Conservation (phyloP, 345 rosid genomes). For the Arabidopsis arenosa region DNA sequence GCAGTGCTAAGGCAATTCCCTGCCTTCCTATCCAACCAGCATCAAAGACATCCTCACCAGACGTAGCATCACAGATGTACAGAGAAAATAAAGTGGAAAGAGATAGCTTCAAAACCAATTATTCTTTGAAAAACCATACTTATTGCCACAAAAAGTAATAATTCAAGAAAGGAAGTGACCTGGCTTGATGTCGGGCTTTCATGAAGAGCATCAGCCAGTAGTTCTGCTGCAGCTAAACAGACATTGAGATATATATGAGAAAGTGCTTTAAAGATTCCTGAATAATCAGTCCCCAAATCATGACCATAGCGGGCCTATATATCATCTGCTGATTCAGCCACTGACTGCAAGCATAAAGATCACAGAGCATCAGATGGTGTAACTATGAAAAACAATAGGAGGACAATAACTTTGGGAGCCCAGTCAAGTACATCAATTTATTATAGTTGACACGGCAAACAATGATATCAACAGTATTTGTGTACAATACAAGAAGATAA, state of each 20-base stretch:
- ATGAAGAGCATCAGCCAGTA: conserved; percentile 96
- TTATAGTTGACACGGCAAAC: not conserved
- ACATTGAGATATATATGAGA: conserved; percentile 83
- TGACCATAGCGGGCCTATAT: conserved; percentile 93
- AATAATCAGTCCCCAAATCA: conserved; percentile 90
- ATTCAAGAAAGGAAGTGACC: conserved; percentile 50
- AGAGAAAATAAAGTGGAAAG: conserved; percentile 87
- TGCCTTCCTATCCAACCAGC: conserved; percentile 94
- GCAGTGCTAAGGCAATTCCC: conserved; percentile 90
- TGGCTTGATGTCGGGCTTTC: conserved; percentile 84
- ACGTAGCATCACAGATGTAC: conserved; percentile 72
- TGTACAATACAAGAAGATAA: conserved; percentile 10
- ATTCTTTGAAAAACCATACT: conserved; percentile 37
- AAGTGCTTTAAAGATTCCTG: conserved; percentile 86
- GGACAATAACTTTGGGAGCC: conserved; percentile 14
- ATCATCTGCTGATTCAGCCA: conserved; percentile 93
- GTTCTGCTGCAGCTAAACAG: conserved; percentile 92
- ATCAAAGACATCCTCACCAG: conserved; percentile 65
- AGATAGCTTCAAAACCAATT: conserved; percentile 66
- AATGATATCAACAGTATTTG: conserved; percentile 31
- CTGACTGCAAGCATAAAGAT: conserved; percentile 58
- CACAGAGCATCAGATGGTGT: conserved; percentile 20
- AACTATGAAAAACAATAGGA: conserved; percentile 11
- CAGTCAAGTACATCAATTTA: conserved; percentile 15
- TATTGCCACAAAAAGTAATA: conserved; percentile 22